Base-by-base conservation (phyloP, 805 yeast genomes). In the Ogataea zsoltii region DNA sequence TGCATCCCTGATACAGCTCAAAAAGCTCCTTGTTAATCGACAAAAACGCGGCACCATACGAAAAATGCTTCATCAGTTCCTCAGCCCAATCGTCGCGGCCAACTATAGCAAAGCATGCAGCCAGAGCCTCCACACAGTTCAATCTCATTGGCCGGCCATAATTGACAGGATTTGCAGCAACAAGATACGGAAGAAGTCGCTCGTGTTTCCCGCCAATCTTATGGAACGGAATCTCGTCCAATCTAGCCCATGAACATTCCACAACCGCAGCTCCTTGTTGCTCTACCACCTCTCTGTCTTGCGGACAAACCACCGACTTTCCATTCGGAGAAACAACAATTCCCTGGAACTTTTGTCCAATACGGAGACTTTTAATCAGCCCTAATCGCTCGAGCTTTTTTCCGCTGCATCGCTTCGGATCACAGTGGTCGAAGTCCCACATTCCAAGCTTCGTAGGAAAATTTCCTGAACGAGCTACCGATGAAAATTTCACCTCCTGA, bases 351-450 rank as follows among this genome's bases (percentile, higher is more conserved):
- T 90, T 92, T 62, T 91, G 97, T 0, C 99, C 99, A n/a, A 94
- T 80, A 49, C 95, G 71, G 50, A 94, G 63, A 43, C 80, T 79
- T 49, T 81, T 80, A 41, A 94, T 91, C 16, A 89, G 67, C 0
- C 98, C 98, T 16, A 92, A 66, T 44, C 98, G 74, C 59, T 89
- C 97, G 25, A 94, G 72, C 63, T 90, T 91, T 70, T 94, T 94
- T 15, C 99, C 99, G 54, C 95, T 85, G 63, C 99, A 94, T 61
- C 97, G 76, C 62, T 94, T 94, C 1, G 99, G 99, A 67, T 94
- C 99, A 70, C 99, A 94, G 62, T 94, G 99, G 54, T 91, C 96
- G 61, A 94, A 94, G 65, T 94, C 99, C 97, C 99, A 92, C 99
- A 92, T 92, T 14, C 97, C 97, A 51, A 91, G 65, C 59, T 88